Base-by-base conservation (phyloP, 352 stramenopile genomes). In the Halophytophthora batemanensis region DNA sequence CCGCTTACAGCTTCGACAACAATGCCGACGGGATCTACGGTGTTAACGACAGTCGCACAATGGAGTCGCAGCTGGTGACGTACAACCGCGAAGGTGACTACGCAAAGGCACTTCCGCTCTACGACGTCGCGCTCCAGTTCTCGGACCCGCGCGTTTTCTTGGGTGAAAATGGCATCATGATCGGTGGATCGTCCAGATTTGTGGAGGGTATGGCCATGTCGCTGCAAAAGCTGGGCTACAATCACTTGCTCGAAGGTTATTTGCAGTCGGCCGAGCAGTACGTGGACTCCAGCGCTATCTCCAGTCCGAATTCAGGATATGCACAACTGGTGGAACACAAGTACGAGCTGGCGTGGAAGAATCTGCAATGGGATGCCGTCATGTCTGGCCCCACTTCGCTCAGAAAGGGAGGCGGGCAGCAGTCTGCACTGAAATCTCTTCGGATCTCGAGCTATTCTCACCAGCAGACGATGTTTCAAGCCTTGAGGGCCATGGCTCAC, bases 281-380 rank as follows among this genome's bases (percentile, higher is more conserved):
- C 19, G 35, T 12, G 1, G n/a, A 22, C 29, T 22, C 7, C 53
- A 19, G 2, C 2, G 19, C 5, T 36, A 34, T 25, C 7, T 12
- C 37, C 28, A 28, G n/a, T 1, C 53, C 36, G 1, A 33, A n/a
- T 49, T 51, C 37, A 51, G 22, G 36, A 8, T 41, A 39, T 22
- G 23, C 31, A 21, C 64, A 70, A 58, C 48, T 56, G 4, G 59
- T 56, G 46, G 71, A 90, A 36, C 69, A 87, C 54, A 78, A 81
- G 23, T 95, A 86, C 51, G 72, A 92, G 48, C 56, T 89, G 18
- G 81, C 82, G 1, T 95, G 85, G 85, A 88, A 85, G 42, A 81
- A 55, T 29, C 55, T 90, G 53, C 82, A 93, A 55, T 95, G 85
- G 85, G 66, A 81, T 21, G 57, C 56, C 6, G 46, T 75, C n/a